phyloP scores from a whole-genome alignment of 352 stramenopile genomes.

The Globisporangium okanoganense region DNA sequence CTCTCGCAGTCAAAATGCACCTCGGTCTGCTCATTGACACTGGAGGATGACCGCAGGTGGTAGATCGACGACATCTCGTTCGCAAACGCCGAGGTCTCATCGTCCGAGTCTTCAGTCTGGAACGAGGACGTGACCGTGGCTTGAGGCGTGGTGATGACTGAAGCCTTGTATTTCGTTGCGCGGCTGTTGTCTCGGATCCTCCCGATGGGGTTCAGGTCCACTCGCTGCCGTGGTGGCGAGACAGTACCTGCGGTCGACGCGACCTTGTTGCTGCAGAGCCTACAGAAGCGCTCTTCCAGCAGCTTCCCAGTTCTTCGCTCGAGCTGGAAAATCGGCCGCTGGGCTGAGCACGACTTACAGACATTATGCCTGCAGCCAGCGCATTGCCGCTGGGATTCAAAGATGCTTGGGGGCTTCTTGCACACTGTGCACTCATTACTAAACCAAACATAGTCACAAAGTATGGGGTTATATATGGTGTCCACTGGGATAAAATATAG shows the following conservation, averaged over 20 bases:
- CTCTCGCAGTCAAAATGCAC: slow-evolving; percentile 4
- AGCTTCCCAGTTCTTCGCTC: neutral
- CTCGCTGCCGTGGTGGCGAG: neutral
- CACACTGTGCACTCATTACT: slow-evolving; percentile 8
- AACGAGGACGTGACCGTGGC: slow-evolving; percentile 8
- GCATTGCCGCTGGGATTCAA: slow-evolving; percentile 4
- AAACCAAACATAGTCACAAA: slow-evolving; percentile 4
- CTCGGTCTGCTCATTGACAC: neutral
- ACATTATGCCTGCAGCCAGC: slow-evolving; percentile 1
- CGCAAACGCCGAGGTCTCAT: neutral
- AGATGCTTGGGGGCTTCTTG: slow-evolving; percentile 12
- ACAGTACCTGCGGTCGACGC: neutral
- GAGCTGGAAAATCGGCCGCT: slow-evolving; percentile 3
- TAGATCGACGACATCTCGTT: neutral
- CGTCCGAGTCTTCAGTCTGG: slow-evolving; percentile 5
- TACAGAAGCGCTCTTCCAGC: slow-evolving; percentile 9
- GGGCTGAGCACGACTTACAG: slow-evolving; percentile 8
- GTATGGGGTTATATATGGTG: neutral
- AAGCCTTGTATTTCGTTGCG: neutral
- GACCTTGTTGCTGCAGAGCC: slow-evolving; percentile 12
- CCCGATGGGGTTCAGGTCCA: slow-evolving; percentile 1
- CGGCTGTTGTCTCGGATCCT: neutral
- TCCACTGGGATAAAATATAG: too few relatives aligned
- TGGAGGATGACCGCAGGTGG: neutral
- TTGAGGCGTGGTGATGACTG: neutral